Percentiles rank a stretch among this genome's conserved stretches.
phyloP scores from a whole-genome alignment of 305 asterid genomes.

The Fraxinus baroniana region DNA sequence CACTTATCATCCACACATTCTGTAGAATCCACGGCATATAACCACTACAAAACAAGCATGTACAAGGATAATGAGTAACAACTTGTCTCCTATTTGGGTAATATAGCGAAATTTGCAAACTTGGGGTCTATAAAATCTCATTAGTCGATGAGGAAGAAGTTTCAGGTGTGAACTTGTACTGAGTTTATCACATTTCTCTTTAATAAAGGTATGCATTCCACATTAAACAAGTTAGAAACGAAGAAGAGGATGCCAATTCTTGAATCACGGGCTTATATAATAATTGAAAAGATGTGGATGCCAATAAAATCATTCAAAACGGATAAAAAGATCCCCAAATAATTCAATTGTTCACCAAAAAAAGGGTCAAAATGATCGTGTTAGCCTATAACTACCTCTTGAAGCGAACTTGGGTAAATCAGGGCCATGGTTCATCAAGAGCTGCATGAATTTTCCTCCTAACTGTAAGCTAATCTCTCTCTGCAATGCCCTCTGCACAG shows the following conservation, averaged over 20 bases:
- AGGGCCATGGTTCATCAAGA: slow-evolving; percentile 59
- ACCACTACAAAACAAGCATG: neutral
- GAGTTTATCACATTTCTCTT: neutral
- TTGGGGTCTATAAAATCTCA: neutral
- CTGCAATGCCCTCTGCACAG: slow-evolving; percentile 64
- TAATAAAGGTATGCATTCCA: neutral
- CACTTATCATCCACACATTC: neutral
- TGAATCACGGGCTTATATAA: neutral
- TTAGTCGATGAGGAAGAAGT: neutral
- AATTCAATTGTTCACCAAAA: neutral
- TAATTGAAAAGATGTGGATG: neutral
- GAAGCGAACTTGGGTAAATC: slow-evolving; percentile 75
- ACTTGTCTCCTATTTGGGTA: neutral
- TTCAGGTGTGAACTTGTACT: neutral
- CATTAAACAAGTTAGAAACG: neutral
- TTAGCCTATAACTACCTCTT: slow-evolving; percentile 52
- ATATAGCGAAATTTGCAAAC: neutral
- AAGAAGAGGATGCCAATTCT: neutral
- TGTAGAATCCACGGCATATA: neutral
- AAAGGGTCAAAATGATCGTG: slow-evolving; percentile 9
- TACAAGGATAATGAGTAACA: neutral
- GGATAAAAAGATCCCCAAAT: slow-evolving; percentile 10
- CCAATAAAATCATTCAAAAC: neutral
- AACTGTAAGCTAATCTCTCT: slow-evolving; percentile 65
- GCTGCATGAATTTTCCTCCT: slow-evolving; percentile 82